Base-by-base conservation (phyloP, 805 yeast genomes). In the Candida multigemmis region DNA sequence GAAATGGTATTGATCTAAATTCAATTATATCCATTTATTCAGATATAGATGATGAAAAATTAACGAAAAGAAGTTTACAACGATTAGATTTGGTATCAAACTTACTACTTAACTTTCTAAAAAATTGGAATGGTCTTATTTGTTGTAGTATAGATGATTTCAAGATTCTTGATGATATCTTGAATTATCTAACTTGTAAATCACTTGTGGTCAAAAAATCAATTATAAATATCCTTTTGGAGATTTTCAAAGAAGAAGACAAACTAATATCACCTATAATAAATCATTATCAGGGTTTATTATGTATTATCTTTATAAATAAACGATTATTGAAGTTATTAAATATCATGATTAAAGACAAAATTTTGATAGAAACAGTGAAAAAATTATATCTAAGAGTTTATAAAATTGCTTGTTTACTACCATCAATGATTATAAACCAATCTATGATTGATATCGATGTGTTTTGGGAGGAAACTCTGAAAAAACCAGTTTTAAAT, bases 71-170 rank as follows among this genome's bases (percentile, higher is more conserved):
- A 20, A 71, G 65, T 36, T 54, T 85, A 16, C 79, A 77, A 31
- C 68, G 65, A 32, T 58, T 74, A 9, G 71, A 86, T 0, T 63
- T 69, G 22, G 59, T 84, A 6, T 48, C n/a, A n/a, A n/a, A n/a
- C n/a, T n/a, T n/a, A n/a, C n/a, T 89, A 2, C 55, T 80, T 0
- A 47, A 68, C 4, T 54, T 83, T 14, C 51, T 89, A 25, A 80
- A 83, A 34, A 65, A 74, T 18, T 78, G 89, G 74, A 64, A 80
- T 8, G 99, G 98, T 0, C 42, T 86, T 7, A 65, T 77, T 33
- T 70, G 78, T 10, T 70, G 77, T 39, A 66, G 80, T 1, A 61
- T 68, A 30, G 60, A 76, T 36, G 54, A 73, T 32, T 77, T 72
- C 35, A 55, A 58, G 30, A 66, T 77, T 7, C 44, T 87, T 13